These are phyloP conservation scores for Millerozyma acaciae DNA, from an alignment of 805 yeast genomes.

Conservation along the genomic window DNA sequence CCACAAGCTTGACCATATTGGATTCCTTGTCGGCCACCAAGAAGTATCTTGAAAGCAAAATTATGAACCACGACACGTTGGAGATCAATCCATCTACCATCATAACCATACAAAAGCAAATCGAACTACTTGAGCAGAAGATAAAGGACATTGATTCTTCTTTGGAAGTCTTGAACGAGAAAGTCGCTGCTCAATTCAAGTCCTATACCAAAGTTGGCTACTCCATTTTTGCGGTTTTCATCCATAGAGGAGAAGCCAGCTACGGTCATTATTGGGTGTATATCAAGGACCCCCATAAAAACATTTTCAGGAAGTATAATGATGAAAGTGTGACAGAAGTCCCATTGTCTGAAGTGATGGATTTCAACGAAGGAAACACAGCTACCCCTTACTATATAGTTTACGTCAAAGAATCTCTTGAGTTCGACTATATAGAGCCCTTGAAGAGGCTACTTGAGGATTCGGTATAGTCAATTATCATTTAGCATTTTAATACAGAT, in stretches of 20 bases:
- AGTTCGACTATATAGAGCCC: slow-evolving; percentile 57
- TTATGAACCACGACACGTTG: slow-evolving; percentile 28
- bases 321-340: slow-evolving; percentile 94
- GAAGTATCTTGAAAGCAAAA: slow-evolving; percentile 48
- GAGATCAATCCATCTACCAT: slow-evolving; percentile 46
- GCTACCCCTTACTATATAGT: slow-evolving; percentile 95
- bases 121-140: slow-evolving; percentile 45
- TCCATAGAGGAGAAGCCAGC: slow-evolving; percentile 93
- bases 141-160: slow-evolving; percentile 38
- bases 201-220: slow-evolving; percentile 65
- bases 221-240: slow-evolving; percentile 83
- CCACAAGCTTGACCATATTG: slow-evolving; percentile 28
- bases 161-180: slow-evolving; percentile 42
- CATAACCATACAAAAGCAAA: slow-evolving; percentile 43
- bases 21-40: slow-evolving; percentile 51
- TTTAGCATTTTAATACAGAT: not conserved
- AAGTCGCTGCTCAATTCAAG: slow-evolving; percentile 58
- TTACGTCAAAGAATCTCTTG: slow-evolving; percentile 64
- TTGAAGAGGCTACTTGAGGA: slow-evolving; percentile 43
- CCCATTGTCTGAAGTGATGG: slow-evolving; percentile 57
- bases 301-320: slow-evolving; percentile 82
- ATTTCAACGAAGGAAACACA: slow-evolving; percentile 63
- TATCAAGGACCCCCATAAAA: slow-evolving; percentile 67
- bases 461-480: not conserved
- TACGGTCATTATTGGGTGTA: slow-evolving; percentile 98